phyloP scores from a whole-genome alignment of 2,329 filamentous ascomycete species.

The Cladophialophora yegresii region DNA sequence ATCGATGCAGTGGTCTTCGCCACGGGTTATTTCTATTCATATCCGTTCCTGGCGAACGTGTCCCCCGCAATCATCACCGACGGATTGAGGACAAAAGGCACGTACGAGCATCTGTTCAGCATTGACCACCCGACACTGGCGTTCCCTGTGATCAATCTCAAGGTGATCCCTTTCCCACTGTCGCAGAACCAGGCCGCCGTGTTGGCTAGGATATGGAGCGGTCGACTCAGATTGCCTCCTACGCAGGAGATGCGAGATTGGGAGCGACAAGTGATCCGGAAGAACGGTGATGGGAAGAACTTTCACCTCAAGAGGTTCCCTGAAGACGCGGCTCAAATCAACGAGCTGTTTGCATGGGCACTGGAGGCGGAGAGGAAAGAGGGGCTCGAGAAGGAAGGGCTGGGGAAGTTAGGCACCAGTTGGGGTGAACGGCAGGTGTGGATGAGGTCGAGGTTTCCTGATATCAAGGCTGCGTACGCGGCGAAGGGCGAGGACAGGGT shows the following conservation, averaged over 20 bases:
- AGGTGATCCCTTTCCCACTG: conserved; percentile 84
- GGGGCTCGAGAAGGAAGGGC: conserved; percentile 47
- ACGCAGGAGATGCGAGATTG: conserved; percentile 60
- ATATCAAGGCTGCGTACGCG: conserved; percentile 73
- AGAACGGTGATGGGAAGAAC: conserved; percentile 37
- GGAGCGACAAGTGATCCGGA: conserved; percentile 43
- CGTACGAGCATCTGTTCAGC: conserved; percentile 80
- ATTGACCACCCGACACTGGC: conserved; percentile 74
- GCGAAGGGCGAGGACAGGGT: conserved; percentile 59
- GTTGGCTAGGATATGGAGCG: conserved; percentile 75
- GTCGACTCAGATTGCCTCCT: conserved; percentile 65
- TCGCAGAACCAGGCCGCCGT: conserved; percentile 77
- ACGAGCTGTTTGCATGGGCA: conserved; percentile 50
- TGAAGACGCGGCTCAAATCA: conserved; percentile 50
- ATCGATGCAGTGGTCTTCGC: conserved; percentile 82
- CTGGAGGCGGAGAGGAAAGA: conserved; percentile 41
- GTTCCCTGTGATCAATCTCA: conserved; percentile 74
- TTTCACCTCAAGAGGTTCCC: conserved; percentile 60
- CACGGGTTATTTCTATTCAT: conserved; percentile 85
- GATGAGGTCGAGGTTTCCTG: conserved; percentile 67
- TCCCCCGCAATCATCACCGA: conserved; percentile 57
- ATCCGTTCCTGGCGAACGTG: conserved; percentile 64
- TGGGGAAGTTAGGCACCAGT: conserved; percentile 67
- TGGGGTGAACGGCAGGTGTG: conserved; percentile 74
- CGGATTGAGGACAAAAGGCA: conserved; percentile 68